These are phyloP conservation scores for Moniliophthora roreri DNA, from an alignment of 1,284 basidiomycete species.

Conservation along the genomic window DNA sequence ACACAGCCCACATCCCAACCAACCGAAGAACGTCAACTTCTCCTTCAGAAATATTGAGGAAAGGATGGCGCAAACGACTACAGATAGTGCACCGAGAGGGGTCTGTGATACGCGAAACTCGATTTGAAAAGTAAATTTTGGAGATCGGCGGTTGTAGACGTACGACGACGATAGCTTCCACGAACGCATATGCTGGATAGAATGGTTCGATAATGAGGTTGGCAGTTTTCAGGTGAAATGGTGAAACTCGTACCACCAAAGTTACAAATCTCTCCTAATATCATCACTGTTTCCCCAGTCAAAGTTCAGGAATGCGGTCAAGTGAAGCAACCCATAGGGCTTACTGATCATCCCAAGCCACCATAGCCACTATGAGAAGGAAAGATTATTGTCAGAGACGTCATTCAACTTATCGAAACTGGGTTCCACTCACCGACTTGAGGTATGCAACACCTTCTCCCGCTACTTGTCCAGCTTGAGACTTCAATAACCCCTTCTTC, in stretches of 20 bases:
- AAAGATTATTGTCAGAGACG: slow-evolving; percentile 10
- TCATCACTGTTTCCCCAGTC: slow-evolving; percentile 62
- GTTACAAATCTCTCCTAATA: slow-evolving; percentile 79
- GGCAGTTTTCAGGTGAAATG: slow-evolving; percentile 17
- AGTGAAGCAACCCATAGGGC: slow-evolving; percentile 24
- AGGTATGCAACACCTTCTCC: slow-evolving; percentile 96
- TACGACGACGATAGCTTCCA: slow-evolving; percentile 86
- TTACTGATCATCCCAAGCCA: slow-evolving; percentile 82
- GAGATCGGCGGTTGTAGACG: slow-evolving; percentile 29
- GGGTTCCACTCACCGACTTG: slow-evolving; percentile 66
- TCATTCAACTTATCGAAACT: slow-evolving; percentile 1
- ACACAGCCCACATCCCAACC: slow-evolving; percentile 90
- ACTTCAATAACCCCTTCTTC: slow-evolving; percentile 85
- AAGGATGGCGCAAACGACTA: slow-evolving; percentile 93
- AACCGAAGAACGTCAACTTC: slow-evolving; percentile 88
- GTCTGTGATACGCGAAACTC: slow-evolving; percentile 48
- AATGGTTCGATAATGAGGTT: slow-evolving; percentile 18
- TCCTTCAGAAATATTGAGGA: slow-evolving; percentile 95
- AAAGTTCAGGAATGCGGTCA: slow-evolving; percentile 7
- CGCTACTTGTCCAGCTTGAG: slow-evolving; percentile 67
- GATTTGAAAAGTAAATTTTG: slow-evolving; percentile 7
- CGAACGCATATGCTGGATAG: slow-evolving; percentile 79
- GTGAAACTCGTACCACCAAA: slow-evolving; percentile 60
- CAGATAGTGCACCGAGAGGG: slow-evolving; percentile 95
- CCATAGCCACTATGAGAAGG: slow-evolving; percentile 64